These are phyloP conservation scores for Dioscorea cayenensis DNA, from an alignment of 116 monocot species.

Conservation along the genomic window DNA sequence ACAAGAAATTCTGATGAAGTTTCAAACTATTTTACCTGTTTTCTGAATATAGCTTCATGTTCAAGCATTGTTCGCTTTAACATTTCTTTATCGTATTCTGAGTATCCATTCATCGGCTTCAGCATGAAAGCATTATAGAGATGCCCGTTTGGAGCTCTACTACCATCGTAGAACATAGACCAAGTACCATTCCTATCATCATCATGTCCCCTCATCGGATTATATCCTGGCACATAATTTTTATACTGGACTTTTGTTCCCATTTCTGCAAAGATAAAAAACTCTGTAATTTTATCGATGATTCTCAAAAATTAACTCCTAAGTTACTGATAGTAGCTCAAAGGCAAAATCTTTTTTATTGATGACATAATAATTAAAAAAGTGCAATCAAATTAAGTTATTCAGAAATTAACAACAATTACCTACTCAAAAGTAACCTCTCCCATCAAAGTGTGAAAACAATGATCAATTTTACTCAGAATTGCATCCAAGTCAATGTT, in stretches of 20 bases:
- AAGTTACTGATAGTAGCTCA: too few species aligned
- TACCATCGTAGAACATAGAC: constrained; percentile 30
- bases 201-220: constrained; percentile 26
- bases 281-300: too few species aligned
- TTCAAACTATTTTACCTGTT: constrained; percentile 30
- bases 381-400: neutral
- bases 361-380: too few species aligned
- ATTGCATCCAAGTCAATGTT: neutral
- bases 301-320: neutral
- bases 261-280: constrained; percentile 30
- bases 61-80: constrained; percentile 45
- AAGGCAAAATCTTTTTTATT: too few species aligned
- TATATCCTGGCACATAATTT: constrained; percentile 28
- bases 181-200: constrained; percentile 19
- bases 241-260: constrained; percentile 48
- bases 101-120: constrained; percentile 19
- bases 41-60: constrained; percentile 53
- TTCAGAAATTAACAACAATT: neutral
- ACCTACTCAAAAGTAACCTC: neutral
- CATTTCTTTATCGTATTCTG: constrained; percentile 35
- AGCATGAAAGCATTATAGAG: constrained; percentile 22
- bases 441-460: neutral
- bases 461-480: neutral
- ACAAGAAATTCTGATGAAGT: neutral
- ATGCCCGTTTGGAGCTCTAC: constrained; percentile 16